phyloP scores from a whole-genome alignment of 108 stramenopile species.

The Aureococcus anophagefferens region DNA sequence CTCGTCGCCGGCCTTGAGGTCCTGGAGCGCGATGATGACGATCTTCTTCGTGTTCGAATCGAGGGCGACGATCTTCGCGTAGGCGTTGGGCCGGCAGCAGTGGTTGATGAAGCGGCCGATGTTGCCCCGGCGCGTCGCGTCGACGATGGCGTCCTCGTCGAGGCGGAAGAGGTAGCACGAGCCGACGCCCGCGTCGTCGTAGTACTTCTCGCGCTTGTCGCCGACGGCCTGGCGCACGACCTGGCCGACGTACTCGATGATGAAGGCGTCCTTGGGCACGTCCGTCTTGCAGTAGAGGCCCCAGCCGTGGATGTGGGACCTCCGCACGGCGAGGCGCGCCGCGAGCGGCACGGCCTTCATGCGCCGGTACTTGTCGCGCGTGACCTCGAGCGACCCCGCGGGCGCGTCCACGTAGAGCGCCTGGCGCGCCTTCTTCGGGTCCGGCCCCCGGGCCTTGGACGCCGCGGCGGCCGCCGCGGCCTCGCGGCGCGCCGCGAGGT shows the following conservation, averaged over 20 bases:
- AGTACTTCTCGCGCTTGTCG: slow-evolving; percentile 64
- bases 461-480: not conserved
- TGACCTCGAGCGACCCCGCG: not conserved
- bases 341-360: slow-evolving; percentile 56
- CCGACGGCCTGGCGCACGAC: slow-evolving; percentile 55
- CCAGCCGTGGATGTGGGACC: slow-evolving; percentile 80
- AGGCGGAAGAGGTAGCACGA: slow-evolving; percentile 80
- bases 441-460: no score
- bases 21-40: slow-evolving; percentile 71
- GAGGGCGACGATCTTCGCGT: slow-evolving; percentile 67
- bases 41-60: slow-evolving; percentile 61
- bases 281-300: slow-evolving; percentile 71
- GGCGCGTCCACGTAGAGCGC: no score
- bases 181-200: slow-evolving; percentile 72
- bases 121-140: slow-evolving; percentile 81
- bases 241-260: slow-evolving; percentile 67
- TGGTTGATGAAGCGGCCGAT: slow-evolving; percentile 91
- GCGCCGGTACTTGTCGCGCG: slow-evolving; percentile 25
- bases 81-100: slow-evolving; percentile 86
- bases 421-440: no score
- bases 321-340: slow-evolving; percentile 47
- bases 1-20: slow-evolving; percentile 79
- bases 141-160: slow-evolving; percentile 71
- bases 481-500: slow-evolving; percentile 8
- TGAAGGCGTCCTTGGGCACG: slow-evolving; percentile 54